Percentiles rank a stretch among this genome's conserved stretches.
These are phyloP conservation scores for Zygosaccharomyces kombuchaensis DNA, from an alignment of 805 yeast genomes.

Conservation along the genomic window DNA sequence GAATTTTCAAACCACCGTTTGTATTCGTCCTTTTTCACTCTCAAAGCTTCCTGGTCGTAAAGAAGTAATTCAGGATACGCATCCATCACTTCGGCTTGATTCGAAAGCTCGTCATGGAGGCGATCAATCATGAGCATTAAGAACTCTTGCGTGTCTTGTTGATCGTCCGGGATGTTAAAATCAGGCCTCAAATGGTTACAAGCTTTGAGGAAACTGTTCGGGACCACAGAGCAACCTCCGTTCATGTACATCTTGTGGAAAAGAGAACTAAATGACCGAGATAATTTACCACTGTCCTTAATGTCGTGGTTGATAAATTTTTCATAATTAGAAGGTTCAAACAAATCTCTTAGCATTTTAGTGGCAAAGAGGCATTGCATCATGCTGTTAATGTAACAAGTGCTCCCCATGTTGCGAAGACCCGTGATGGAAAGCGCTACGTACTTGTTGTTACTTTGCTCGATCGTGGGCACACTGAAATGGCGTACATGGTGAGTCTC, in stretches of 20 bases:
- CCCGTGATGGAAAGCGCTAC: conserved; percentile 54
- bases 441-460: conserved; percentile 36
- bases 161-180: conserved; percentile 64
- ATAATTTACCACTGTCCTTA: conserved; percentile 31
- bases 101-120: conserved; percentile 60
- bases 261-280: conserved; percentile 50
- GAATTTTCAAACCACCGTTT: conserved; percentile 55
- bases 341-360: conserved; percentile 44
- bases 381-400: conserved; percentile 74
- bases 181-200: conserved; percentile 57
- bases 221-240: conserved; percentile 61
- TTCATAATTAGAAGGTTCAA: conserved; percentile 43
- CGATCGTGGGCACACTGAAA: conserved; percentile 38
- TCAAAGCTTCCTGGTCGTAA: conserved; percentile 30
- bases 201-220: conserved; percentile 55
- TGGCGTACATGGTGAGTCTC: conserved; percentile 3
- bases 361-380: conserved; percentile 65
- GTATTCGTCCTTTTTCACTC: conserved; percentile 45
- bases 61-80: conserved; percentile 39
- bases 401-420: conserved; percentile 61
- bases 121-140: conserved; percentile 61
- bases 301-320: conserved; percentile 38
- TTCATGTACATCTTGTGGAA: conserved; percentile 54
- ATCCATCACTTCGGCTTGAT: conserved; percentile 36
- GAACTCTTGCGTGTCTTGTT: conserved; percentile 80